Base-by-base conservation (phyloP, 352 stramenopile genomes). In the Albugo candida region DNA sequence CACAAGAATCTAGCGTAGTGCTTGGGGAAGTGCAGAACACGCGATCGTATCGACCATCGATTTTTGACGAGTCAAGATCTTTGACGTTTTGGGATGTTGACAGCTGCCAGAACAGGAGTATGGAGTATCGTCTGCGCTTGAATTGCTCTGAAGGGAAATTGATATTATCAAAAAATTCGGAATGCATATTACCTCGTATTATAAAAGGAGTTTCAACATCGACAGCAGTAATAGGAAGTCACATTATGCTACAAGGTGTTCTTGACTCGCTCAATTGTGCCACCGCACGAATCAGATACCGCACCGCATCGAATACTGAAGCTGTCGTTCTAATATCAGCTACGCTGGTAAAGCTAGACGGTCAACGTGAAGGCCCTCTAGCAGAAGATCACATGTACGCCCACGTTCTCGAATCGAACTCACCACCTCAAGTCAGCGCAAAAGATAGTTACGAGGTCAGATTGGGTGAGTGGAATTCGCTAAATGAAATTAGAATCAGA, bases 201-300 rank as follows among this genome's bases (percentile, higher is more conserved):
- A 31, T 31, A 10, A 31, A 31, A 31, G 24, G 24, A 31, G 24
- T 10, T 31, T 10, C 24, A 31, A 31, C 8, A 31, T 8, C 24
- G 8, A 8, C 24, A 31, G 8, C 18, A 18, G 37, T 41, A 36
- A 43, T 41, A 27, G 34, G 19, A 44, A 41, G 19, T 41, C 45
- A 36, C 36, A 34, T 70, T n/a, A 49, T 38, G 1, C 11, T 80
- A 27, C 42, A 49, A 24, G 67, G 67, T 0, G 51, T 49, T 14
- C 41, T 82, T 2, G 21, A 17, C 21, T 41, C 51, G 16, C 53
- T 79, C 38, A 80, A 82, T 47, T 82, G 70, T 48, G 56, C 56
- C 0, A 47, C 78, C 6, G 54, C 73, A 16, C 56, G 69, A 19
- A 54, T 82, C 16, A 65, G 61, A 34, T 80, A 77, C 58, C 48